These are phyloP conservation scores for Mycena floridula DNA, from an alignment of 768 basidiomycete species.

Conservation along the genomic window DNA sequence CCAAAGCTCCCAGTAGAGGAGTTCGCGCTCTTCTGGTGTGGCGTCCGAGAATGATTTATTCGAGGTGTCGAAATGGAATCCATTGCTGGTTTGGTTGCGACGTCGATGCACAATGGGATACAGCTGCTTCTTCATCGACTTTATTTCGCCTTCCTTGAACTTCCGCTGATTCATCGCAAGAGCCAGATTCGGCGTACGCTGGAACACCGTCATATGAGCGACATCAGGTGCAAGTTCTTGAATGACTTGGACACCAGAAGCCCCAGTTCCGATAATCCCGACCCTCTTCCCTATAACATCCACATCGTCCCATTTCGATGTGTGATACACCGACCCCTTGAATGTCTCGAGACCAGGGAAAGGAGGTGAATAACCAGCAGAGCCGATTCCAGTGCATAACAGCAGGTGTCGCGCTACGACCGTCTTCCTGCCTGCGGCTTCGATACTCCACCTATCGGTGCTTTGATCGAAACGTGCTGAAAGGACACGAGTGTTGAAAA, in stretches of 20 bases:
- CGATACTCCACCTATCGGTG: neutral
- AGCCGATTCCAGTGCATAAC: constrained; percentile 4
- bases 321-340: constrained; percentile 4
- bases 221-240: constrained; percentile 4
- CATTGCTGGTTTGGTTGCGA: constrained; percentile 2
- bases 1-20: constrained; percentile 2
- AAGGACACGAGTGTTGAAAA: neutral
- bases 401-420: constrained; percentile 1
- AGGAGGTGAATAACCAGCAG: neutral
- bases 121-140: constrained; percentile 1
- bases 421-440: neutral
- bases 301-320: constrained; percentile 4
- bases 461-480: neutral
- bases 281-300: constrained; percentile 2
- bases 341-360: constrained; percentile 1
- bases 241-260: too few relatives aligned
- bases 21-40: constrained; percentile 2
- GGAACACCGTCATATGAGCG: constrained; percentile 4
- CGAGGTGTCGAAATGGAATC: neutral
- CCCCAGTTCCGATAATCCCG: constrained; percentile 6
- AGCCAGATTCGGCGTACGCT: constrained; percentile 5
- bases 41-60: neutral
- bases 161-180: constrained; percentile 6
- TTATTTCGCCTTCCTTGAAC: neutral
- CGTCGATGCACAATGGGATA: constrained; percentile 4